Conservation (phyloP, 108 stramenopile species). For the Skeletonema potamos region DNA sequence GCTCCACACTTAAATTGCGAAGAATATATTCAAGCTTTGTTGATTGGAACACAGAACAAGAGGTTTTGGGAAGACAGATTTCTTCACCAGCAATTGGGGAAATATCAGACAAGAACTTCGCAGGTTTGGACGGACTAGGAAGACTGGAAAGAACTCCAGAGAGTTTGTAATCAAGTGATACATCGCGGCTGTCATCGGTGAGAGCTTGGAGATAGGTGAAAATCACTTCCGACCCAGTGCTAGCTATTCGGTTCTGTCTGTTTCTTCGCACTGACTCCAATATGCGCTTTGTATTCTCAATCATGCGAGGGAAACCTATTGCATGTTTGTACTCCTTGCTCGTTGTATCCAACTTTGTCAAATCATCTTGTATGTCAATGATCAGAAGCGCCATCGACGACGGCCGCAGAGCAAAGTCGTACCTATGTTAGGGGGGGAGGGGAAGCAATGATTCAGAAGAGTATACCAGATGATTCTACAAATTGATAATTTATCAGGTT, state of each 20-base stretch:
- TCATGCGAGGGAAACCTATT: slow-evolving; percentile 51
- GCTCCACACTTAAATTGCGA: slow-evolving; percentile 61
- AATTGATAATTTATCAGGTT: no score
- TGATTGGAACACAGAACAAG: slow-evolving; percentile 69
- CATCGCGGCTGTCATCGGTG: slow-evolving; percentile 66
- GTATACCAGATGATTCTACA: no score
- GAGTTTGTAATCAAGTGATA: slow-evolving; percentile 72
- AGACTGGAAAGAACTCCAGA: slow-evolving; percentile 58
- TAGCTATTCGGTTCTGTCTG: slow-evolving; percentile 7
- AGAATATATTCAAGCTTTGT: slow-evolving; percentile 73
- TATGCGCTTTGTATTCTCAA: slow-evolving; percentile 52
- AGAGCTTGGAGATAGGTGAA: slow-evolving; percentile 68
- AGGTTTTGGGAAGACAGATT: slow-evolving; percentile 65
- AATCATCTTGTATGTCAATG: slow-evolving; percentile 68
- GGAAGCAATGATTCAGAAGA: no score
- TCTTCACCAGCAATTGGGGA: slow-evolving; percentile 59
- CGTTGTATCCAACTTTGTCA: slow-evolving; percentile 33
- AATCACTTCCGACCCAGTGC: slow-evolving; percentile 69
- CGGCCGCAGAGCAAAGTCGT: slow-evolving; percentile 57
- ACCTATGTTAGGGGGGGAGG: no score
- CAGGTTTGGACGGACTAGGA: slow-evolving; percentile 40
- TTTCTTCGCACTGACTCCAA: slow-evolving; percentile 39
- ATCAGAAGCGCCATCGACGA: slow-evolving; percentile 58
- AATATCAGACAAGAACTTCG: slow-evolving; percentile 39
- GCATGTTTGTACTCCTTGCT: slow-evolving; percentile 43